These are phyloP conservation scores for Purshia tridentata DNA, from an alignment of 306 rosid genomes.

Conservation along the genomic window DNA sequence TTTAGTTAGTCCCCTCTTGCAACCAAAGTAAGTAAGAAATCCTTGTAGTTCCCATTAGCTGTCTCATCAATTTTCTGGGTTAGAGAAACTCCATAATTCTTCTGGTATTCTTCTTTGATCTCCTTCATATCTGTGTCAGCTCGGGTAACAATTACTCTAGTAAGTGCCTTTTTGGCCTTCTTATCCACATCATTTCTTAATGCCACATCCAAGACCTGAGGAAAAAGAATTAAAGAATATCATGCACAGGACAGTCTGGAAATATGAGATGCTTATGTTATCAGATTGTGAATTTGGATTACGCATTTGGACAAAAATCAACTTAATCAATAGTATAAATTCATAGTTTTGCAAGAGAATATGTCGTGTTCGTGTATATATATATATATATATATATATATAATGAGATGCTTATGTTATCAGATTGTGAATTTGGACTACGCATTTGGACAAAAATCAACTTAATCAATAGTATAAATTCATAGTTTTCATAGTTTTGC, in stretches of 20 bases:
- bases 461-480: no score
- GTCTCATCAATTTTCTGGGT: conserved; percentile 53
- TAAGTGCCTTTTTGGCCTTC: conserved; percentile 55
- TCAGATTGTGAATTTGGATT: no score
- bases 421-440: no score
- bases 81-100: conserved; percentile 49
- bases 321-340: no score
- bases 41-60: conserved; percentile 77
- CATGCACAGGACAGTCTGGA: neutral
- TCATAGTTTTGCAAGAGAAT: no score
- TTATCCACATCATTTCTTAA: conserved; percentile 58
- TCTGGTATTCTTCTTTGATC: conserved; percentile 55
- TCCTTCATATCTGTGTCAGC: conserved; percentile 72
- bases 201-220: conserved; percentile 58
- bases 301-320: no score
- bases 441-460: no score
- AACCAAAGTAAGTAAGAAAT: conserved; percentile 72
- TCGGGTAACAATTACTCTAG: conserved; percentile 81
- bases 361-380: no score
- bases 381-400: no score
- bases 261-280: no score
- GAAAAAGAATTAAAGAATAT: neutral
- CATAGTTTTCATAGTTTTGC: no score
- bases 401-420: no score
- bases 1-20: conserved; percentile 44